Conservation (phyloP, 441 rosid genomes). For the Populus tomentosa region DNA sequence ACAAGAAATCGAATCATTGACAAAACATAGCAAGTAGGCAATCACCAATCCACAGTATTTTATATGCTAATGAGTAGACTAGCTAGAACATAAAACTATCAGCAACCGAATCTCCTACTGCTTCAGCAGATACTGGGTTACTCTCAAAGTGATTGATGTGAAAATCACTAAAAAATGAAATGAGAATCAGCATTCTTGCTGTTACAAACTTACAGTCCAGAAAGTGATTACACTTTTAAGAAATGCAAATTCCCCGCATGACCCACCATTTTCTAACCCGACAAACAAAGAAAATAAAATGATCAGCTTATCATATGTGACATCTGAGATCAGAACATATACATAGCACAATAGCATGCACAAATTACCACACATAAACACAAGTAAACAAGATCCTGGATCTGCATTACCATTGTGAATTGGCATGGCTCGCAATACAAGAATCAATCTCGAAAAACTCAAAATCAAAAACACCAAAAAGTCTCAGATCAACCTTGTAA, state of each 20-base stretch:
- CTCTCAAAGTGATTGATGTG: not conserved
- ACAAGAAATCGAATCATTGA: not conserved
- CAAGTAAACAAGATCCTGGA: conserved; percentile 18
- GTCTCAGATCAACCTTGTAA: conserved; percentile 19
- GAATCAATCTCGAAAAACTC: not conserved
- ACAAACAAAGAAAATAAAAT: not conserved
- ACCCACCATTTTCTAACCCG: not conserved
- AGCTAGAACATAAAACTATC: not conserved
- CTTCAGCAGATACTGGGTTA: not conserved
- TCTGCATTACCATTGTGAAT: conserved; percentile 14
- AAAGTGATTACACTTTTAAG: too few species aligned
- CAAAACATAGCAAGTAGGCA: not conserved
- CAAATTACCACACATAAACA: conserved; percentile 4
- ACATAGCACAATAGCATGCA: not conserved
- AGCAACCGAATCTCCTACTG: not conserved
- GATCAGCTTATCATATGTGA: not conserved
- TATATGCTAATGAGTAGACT: not conserved
- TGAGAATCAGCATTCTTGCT: too few species aligned
- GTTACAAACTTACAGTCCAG: too few species aligned
- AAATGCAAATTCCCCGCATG: not conserved
- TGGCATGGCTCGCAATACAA: not conserved
- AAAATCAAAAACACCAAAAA: not conserved
- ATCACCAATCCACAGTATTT: not conserved
- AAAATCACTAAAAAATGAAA: not conserved
- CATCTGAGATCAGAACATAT: conserved; percentile 11